Evolutionary conservation across 768 basidiomycete genomes (phyloP).

Genomic region (Boletellus ananas): DNA sequence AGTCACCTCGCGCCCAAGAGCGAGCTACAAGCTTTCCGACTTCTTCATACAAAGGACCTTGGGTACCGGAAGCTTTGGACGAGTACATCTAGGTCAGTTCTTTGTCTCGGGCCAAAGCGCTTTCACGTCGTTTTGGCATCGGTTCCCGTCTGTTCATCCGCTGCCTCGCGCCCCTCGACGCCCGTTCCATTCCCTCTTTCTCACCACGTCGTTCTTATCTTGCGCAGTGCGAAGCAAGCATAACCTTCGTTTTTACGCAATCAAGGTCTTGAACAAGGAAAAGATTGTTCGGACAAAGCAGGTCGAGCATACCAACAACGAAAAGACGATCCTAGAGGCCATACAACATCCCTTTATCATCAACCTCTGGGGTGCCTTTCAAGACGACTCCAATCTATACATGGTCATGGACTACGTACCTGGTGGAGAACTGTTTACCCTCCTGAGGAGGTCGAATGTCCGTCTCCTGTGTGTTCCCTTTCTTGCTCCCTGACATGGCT

Average conservation of each 20-base stretch:
- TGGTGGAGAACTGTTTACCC: slow-evolving; percentile 94
- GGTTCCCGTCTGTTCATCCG: neutral
- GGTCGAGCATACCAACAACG: slow-evolving; percentile 95
- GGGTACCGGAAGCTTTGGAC: slow-evolving; percentile 95
- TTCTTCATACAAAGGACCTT: slow-evolving; percentile 80
- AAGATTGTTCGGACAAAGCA: slow-evolving; percentile 92
- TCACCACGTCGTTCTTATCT: neutral
- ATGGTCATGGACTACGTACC: slow-evolving; percentile 98
- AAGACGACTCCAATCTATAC: slow-evolving; percentile 89
- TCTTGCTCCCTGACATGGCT: slow-evolving; percentile 7
- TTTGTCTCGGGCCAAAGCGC: neutral
- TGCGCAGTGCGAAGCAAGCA: slow-evolving; percentile 80
- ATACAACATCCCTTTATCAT: slow-evolving; percentile 93
- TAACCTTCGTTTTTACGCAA: slow-evolving; percentile 92
- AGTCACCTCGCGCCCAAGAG: slow-evolving; percentile 49
- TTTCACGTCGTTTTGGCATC: neutral
- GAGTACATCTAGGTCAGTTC: slow-evolving; percentile 78
- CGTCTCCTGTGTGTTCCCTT: slow-evolving; percentile 26
- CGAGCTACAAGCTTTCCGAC: slow-evolving; percentile 67
- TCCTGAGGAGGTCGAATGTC: slow-evolving; percentile 86
- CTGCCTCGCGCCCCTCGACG: neutral
- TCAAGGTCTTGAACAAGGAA: slow-evolving; percentile 93
- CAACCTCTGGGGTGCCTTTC: slow-evolving; percentile 95
- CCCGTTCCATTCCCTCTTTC: neutral
- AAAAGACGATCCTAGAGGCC: slow-evolving; percentile 78